A percentile compares a stretch with the other conserved stretches of the same genome.
These are phyloP conservation scores for Coniochaeta hoffmannii DNA, from an alignment of 2,329 filamentous ascomycete species.

Conservation along the genomic window DNA sequence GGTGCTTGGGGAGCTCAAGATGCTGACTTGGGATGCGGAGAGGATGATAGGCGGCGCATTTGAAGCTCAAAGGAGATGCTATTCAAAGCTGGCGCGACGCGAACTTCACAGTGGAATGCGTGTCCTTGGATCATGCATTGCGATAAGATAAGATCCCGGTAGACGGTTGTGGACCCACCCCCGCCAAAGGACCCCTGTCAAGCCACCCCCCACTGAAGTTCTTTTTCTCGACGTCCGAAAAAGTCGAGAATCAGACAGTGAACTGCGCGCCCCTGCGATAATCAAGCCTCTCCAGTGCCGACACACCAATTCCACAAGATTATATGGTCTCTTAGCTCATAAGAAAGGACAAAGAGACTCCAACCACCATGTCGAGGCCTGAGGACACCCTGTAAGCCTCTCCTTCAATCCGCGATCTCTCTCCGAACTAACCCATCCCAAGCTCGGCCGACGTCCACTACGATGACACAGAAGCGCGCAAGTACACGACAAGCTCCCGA, in stretches of 20 bases:
- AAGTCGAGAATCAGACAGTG: not conserved
- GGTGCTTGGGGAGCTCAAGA: conserved; percentile 1
- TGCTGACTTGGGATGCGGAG: not conserved
- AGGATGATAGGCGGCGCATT: not conserved
- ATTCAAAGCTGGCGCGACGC: not conserved
- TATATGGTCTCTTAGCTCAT: not conserved
- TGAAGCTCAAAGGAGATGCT: not conserved
- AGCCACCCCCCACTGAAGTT: conserved; percentile 7
- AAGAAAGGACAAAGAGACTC: not conserved
- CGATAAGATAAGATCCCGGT: not conserved
- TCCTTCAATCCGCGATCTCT: conserved; percentile 6
- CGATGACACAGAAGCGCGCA: conserved; percentile 88
- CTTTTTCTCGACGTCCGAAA: not conserved
- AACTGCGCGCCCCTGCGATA: not conserved
- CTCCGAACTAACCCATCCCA: conserved; percentile 10
- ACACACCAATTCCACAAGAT: not conserved
- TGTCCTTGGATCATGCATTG: not conserved
- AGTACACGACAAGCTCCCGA: conserved; percentile 94
- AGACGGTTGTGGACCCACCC: not conserved
- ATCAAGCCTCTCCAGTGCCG: not conserved
- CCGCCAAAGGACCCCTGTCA: not conserved
- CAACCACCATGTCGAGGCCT: conserved; percentile 80
- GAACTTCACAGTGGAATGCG: not conserved
- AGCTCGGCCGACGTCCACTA: conserved; percentile 97
- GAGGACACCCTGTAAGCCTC: conserved; percentile 81